Base-by-base conservation (phyloP, 148 eudicot genomes). In the Rhododendron molle region DNA sequence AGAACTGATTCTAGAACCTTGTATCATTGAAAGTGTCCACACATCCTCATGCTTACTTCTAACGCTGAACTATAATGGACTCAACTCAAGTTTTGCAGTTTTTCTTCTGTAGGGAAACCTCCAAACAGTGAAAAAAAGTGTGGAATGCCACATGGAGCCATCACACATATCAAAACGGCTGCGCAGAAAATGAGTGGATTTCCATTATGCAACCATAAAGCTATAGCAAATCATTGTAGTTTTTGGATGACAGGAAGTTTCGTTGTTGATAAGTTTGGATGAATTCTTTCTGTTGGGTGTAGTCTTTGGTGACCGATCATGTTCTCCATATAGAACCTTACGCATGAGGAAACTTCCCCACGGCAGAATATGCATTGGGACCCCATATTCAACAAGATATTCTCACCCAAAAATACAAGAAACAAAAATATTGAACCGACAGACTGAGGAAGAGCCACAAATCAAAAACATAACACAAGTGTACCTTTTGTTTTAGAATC, bases 401-500 rank as follows among this genome's bases (percentile, higher is more conserved):
- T 78, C 60, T 80, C n/a, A 6, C 82, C 60, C 78, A 30, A 72
- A 56, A 83, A 11, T 32, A 12, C 34, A 50, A 47, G 58, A 50
- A 52, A 8, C 52, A 56, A 30, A 38, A 83, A 50, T 21, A 73
- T 16, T 58, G 23, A 60, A 34, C 43, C 26, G 62, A 49, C n/a
- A 74, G 18, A 8, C 82, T 32, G 26, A 50, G 62, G 71, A 81
- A 36, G n/a, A 81, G 58, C 47, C 72, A 84, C 38, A 84, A 84
- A 52, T 7, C 18, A 46, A 47, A 69, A 74, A 56, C 50, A 72
- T 36, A 52, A 12, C n/a, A 56, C 81, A 76, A 18, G 2, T 34
- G 26, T 88, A 97, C 99, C 99, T 97, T 94, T 84, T 97, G 98
- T 91, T 93, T 97, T 81, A 97, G 88, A 77, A 92, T 89, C 87